These are phyloP conservation scores for Hylodesmum podocarpum DNA, from an alignment of 306 rosid genomes.

Conservation along the genomic window DNA sequence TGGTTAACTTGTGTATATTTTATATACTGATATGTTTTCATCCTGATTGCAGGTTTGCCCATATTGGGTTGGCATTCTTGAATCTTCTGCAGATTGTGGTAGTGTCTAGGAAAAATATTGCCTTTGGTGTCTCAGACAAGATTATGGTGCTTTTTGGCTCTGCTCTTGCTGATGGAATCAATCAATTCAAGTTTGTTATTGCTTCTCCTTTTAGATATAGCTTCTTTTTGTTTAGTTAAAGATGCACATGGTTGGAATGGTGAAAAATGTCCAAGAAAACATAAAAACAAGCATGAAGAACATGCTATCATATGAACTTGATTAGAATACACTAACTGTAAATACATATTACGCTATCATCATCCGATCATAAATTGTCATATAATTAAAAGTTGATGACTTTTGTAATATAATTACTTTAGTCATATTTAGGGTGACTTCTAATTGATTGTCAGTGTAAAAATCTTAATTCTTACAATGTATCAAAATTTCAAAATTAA, in stretches of 20 bases:
- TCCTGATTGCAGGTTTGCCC: conserved; percentile 62
- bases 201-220: conserved; percentile 18
- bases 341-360: neutral
- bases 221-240: neutral
- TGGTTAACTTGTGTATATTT: neutral
- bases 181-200: conserved; percentile 74
- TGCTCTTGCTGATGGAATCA: conserved; percentile 71
- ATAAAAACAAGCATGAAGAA: neutral
- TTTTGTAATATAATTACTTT: neutral
- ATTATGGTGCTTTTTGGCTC: conserved; percentile 73
- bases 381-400: neutral
- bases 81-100: conserved; percentile 55
- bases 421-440: neutral
- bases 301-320: neutral
- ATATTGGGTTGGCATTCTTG: conserved; percentile 60
- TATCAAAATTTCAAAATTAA: neutral
- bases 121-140: conserved; percentile 60
- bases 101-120: conserved; percentile 61
- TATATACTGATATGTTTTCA: conserved; percentile 24
- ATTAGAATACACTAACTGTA: neutral
- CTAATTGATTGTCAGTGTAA: neutral
- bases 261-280: conserved; percentile 1
- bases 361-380: neutral
- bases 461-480: neutral
- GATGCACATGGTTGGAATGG: neutral